A percentile compares a stretch with the other conserved stretches of the same genome.
Evolutionary conservation across 176 grass and related monocot genomes (phyloP).

Genomic region (Oryza australiensis): DNA sequence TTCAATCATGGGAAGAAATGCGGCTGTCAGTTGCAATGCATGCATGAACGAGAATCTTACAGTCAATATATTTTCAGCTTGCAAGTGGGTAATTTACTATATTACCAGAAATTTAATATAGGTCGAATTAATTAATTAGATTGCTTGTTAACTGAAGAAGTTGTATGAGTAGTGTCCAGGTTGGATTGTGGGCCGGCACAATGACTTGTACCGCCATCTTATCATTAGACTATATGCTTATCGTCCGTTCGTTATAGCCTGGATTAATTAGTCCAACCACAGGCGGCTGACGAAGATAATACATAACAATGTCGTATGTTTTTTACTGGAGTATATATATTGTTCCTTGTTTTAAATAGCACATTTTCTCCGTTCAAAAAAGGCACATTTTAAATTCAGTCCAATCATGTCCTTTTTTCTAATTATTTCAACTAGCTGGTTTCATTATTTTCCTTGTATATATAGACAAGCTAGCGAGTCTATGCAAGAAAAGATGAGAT

Average conservation of each 20-base stretch:
- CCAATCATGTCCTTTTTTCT: background rate
- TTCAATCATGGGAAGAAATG: background rate
- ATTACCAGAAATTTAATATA: background rate
- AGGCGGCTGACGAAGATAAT: conserved; percentile 35
- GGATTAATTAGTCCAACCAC: conserved; percentile 18
- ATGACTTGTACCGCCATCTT: conserved; percentile 29
- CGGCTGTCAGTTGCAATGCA: background rate
- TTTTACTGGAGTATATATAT: background rate
- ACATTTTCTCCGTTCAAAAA: no score
- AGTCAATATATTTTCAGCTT: background rate
- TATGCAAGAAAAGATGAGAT: background rate
- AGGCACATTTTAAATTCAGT: background rate
- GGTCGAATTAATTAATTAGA: background rate
- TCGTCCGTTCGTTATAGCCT: conserved; percentile 21
- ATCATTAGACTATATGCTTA: background rate
- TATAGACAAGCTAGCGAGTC: background rate
- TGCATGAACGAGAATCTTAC: conserved; percentile 5
- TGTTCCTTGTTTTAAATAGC: background rate
- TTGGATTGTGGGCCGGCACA: background rate
- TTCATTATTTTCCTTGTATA: background rate
- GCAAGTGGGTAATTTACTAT: background rate
- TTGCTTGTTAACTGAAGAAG: conserved; percentile 12
- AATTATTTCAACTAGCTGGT: background rate
- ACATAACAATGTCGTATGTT: background rate
- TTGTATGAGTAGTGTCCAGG: background rate